These are phyloP conservation scores for Carex scoparia DNA, from an alignment of 176 grass and related monocot species.

Conservation along the genomic window DNA sequence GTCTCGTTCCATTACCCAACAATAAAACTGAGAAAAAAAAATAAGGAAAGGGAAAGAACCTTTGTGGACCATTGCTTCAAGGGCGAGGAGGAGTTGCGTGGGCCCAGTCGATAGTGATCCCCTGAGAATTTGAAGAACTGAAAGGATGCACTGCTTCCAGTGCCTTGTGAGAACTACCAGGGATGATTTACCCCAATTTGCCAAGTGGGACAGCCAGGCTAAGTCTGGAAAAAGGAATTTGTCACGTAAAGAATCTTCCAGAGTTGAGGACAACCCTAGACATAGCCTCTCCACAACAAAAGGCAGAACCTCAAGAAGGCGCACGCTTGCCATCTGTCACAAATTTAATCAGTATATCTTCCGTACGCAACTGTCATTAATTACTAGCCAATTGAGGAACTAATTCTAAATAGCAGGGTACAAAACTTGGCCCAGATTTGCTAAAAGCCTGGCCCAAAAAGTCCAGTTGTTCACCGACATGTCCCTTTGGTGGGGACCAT, in stretches of 20 bases:
- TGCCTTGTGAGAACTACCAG: slow-evolving; percentile 70
- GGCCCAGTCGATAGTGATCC: slow-evolving; percentile 33
- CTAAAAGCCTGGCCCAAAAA: no score
- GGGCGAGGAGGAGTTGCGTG: slow-evolving; percentile 14
- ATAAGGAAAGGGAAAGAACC: slow-evolving; percentile 39
- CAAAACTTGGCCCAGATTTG: no score
- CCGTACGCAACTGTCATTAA: neutral
- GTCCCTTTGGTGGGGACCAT: no score
- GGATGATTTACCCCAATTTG: slow-evolving; percentile 85
- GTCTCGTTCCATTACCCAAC: neutral
- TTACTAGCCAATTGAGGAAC: neutral
- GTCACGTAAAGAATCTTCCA: slow-evolving; percentile 21
- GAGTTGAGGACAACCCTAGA: slow-evolving; percentile 25
- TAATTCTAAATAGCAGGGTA: neutral
- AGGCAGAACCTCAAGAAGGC: slow-evolving; percentile 76
- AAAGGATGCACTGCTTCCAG: slow-evolving; percentile 80
- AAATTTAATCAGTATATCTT: slow-evolving; percentile 23
- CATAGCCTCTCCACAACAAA: slow-evolving; percentile 57
- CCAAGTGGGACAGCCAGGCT: slow-evolving; percentile 55
- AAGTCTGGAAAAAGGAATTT: slow-evolving; percentile 33
- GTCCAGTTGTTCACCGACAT: no score
- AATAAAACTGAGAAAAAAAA: neutral
- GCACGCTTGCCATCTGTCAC: slow-evolving; percentile 83
- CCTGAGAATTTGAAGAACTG: slow-evolving; percentile 58
- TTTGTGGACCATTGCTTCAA: slow-evolving; percentile 41